Percentiles rank a stretch among this genome's conserved stretches.
These are phyloP conservation scores for Rhinocladiella similis DNA, from an alignment of 2,329 filamentous ascomycete genomes.

Conservation along the genomic window DNA sequence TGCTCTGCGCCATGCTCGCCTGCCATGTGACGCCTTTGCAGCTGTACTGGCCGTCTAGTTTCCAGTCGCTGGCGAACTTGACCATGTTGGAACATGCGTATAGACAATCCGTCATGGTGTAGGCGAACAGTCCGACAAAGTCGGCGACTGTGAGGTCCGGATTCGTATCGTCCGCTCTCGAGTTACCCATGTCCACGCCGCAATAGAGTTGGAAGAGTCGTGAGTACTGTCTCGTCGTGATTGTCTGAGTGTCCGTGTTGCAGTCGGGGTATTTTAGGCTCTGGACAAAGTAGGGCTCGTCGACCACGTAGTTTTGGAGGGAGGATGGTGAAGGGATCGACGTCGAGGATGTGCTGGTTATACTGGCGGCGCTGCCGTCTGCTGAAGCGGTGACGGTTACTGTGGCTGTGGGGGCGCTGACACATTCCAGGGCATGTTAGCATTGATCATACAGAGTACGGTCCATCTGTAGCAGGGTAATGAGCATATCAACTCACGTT, in stretches of 20 bases:
- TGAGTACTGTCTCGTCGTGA: constrained; percentile 5
- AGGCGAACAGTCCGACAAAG: constrained; percentile 15
- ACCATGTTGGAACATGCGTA: constrained; percentile 18
- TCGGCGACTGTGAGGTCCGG: constrained; percentile 15
- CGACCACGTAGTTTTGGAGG: constrained; percentile 11
- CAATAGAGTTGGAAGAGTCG: constrained; percentile 14
- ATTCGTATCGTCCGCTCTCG: constrained; percentile 1
- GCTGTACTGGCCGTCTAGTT: not conserved
- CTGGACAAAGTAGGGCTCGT: constrained; percentile 14
- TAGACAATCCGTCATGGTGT: constrained; percentile 20
- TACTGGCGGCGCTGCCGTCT: not conserved
- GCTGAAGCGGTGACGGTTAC: constrained; percentile 8
- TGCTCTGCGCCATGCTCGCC: constrained; percentile 12
- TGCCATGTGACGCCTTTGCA: constrained; percentile 21
- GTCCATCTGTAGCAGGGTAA: too few relatives aligned
- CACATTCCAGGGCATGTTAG: not conserved
- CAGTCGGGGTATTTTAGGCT: constrained; percentile 18
- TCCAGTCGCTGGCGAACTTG: constrained; percentile 4
- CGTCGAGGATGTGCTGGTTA: constrained; percentile 3
- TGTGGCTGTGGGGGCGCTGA: constrained; percentile 1
- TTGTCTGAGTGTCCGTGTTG: not conserved
- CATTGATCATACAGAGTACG: not conserved
- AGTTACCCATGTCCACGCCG: constrained; percentile 17
- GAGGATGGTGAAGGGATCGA: constrained; percentile 15
- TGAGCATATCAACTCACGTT: too few relatives aligned